These are phyloP conservation scores for Astrothelium subdiscretum DNA, from an alignment of 495 filamentous ascomycete genomes.

Conservation along the genomic window DNA sequence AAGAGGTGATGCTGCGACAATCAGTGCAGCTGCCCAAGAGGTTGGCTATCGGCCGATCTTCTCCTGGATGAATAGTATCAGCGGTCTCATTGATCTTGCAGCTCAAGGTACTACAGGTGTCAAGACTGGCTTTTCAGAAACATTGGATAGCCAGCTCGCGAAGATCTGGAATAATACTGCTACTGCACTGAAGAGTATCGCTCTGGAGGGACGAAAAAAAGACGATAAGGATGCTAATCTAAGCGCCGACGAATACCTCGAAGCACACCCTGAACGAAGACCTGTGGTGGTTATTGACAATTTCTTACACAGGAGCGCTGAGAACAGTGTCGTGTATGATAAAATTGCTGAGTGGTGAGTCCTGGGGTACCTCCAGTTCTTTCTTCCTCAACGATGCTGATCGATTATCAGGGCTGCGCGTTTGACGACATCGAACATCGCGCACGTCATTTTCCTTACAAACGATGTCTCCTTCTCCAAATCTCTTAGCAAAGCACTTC, in stretches of 20 bases:
- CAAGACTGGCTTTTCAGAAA: conserved; percentile 92
- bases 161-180: conserved; percentile 88
- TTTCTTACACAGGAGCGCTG: conserved; percentile 70
- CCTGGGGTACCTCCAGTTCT: neutral
- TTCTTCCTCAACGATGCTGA: neutral
- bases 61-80: conserved; percentile 91
- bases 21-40: conserved; percentile 63
- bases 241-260: conserved; percentile 78
- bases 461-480: conserved; percentile 85
- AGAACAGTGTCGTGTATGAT: conserved; percentile 67
- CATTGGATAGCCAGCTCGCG: conserved; percentile 75
- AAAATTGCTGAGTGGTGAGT: conserved; percentile 68
- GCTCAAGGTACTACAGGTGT: conserved; percentile 88
- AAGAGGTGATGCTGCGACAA: conserved; percentile 78
- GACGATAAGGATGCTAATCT: conserved; percentile 60
- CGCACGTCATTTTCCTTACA: conserved; percentile 95
- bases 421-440: conserved; percentile 79
- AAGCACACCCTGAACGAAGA: conserved; percentile 73
- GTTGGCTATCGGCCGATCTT: conserved; percentile 93
- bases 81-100: conserved; percentile 81
- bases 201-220: conserved; percentile 55
- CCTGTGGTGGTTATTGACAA: conserved; percentile 91
- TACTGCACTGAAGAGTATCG: conserved; percentile 64
- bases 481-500: conserved; percentile 72
- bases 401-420: conserved; percentile 51